Conservation (phyloP, 371 early-diverging fungal genomes). For the Catenaria anguillulae region DNA sequence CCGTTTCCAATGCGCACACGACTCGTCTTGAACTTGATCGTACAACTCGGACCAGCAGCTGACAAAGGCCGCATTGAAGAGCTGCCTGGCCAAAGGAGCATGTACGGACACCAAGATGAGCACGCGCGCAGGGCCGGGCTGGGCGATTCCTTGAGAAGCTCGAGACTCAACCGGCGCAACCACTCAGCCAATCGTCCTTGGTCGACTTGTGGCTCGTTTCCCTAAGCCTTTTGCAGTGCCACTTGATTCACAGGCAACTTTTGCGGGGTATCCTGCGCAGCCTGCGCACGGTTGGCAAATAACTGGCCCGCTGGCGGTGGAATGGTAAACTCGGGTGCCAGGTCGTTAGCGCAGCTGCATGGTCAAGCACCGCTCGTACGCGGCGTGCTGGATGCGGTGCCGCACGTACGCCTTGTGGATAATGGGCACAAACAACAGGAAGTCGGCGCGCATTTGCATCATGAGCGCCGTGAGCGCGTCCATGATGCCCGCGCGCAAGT, state of each 20-base stretch:
- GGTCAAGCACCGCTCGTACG: constrained; percentile 53
- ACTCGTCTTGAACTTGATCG: constrained; percentile 83
- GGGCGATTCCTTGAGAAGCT: constrained; percentile 90
- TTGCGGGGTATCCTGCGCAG: constrained; percentile 34
- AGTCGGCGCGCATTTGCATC: constrained; percentile 75
- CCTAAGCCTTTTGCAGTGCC: constrained; percentile 83
- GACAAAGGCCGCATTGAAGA: constrained; percentile 94
- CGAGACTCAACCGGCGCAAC: constrained; percentile 79
- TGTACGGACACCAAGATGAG: constrained; percentile 66
- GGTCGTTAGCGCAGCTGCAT: constrained; percentile 62
- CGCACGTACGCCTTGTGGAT: constrained; percentile 53
- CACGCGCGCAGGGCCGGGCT: constrained; percentile 89
- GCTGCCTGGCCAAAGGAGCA: constrained; percentile 68
- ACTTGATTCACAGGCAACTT: constrained; percentile 77
- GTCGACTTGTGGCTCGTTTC: constrained; percentile 77
- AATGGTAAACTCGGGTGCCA: constrained; percentile 30
- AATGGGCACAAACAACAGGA: constrained; percentile 75
- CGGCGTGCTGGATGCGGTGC: constrained; percentile 46
- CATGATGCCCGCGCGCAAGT: constrained; percentile 54
- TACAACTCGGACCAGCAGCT: constrained; percentile 90
- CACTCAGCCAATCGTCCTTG: constrained; percentile 95
- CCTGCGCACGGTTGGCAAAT: constrained; percentile 15
- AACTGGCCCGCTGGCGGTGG: not conserved
- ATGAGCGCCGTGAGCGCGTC: constrained; percentile 69
- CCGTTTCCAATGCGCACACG: constrained; percentile 71